Percentiles rank a stretch among this genome's conserved stretches.
phyloP scores from a whole-genome alignment of 1,284 basidiomycete species.

The Kalmanozyma brasiliensis region DNA sequence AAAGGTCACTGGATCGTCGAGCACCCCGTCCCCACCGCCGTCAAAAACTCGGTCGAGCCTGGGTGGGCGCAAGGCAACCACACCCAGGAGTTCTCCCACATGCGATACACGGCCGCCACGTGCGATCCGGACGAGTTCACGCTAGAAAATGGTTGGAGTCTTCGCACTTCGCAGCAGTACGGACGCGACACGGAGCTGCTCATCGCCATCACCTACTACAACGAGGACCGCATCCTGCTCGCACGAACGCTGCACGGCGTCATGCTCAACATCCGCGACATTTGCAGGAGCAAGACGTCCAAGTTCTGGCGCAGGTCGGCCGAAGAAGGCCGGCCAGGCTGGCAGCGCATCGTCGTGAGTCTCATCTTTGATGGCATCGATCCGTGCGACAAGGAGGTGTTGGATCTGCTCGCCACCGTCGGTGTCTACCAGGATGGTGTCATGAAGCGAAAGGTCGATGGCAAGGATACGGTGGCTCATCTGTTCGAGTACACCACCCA shows the following conservation, averaged over 20 bases:
- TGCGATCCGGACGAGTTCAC: conserved; percentile 92
- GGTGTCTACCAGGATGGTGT: conserved; percentile 75
- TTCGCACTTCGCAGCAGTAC: conserved; percentile 83
- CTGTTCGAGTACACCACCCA: conserved; percentile 79
- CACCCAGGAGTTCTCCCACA: conserved; percentile 83
- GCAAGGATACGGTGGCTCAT: conserved; percentile 83
- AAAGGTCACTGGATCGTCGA: conserved; percentile 70
- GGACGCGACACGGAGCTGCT: conserved; percentile 90
- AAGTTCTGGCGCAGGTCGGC: conserved; percentile 77
- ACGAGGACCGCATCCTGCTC: conserved; percentile 91
- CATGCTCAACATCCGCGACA: conserved; percentile 98
- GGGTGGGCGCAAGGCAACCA: conserved; percentile 73
- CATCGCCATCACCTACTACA: conserved; percentile 76
- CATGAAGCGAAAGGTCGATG: conserved; percentile 91
- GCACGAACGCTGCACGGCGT: conserved; percentile 84
- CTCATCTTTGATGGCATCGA: conserved; percentile 92
- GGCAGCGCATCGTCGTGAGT: conserved; percentile 90
- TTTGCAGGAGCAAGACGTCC: conserved; percentile 92
- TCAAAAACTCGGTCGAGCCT: conserved; percentile 83
- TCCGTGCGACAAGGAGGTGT: conserved; percentile 84
- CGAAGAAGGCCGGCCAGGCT: conserved; percentile 81
- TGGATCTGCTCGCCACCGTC: conserved; percentile 68
- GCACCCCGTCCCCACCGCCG: conserved; percentile 82
- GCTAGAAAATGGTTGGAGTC: conserved; percentile 76
- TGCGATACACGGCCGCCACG: conserved; percentile 82